Base-by-base conservation (phyloP, 495 filamentous ascomycete genomes). In the Umbilicaria muhlenbergii region DNA sequence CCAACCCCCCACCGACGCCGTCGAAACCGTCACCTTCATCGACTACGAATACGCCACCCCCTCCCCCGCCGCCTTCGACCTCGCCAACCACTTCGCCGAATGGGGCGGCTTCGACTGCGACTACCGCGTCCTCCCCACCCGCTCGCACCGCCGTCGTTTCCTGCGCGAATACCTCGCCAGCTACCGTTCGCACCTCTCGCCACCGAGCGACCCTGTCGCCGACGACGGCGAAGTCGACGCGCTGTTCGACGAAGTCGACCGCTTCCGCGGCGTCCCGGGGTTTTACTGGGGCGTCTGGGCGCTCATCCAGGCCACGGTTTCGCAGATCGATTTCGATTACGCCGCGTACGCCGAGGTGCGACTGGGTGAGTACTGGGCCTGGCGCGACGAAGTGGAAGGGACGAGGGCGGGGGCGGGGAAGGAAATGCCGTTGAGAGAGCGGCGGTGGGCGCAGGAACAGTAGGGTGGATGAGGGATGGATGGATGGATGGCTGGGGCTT, bases 61-160 rank as follows among this genome's bases (percentile, higher is more conserved):
- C 2, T 87, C 87, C 7, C 91, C 92, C 1, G 84, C 88, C 12
- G 86, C 91, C n/a, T 99, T 99, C 60, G 91, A 99, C 58, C 75
- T 99, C 44, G 80, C 91, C n/a, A 99, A 99, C 68, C 91, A 99
- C 68, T 89, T 99, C 57, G 86, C 92, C 35, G 91, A 99, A 67
- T 99, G 91, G 89, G 88, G 80, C 42, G 91, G 91, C 44, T 93
- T 94, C 55, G 84, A 91, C 50, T 99, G 91, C 71, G 87, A 99
- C 58, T 85, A 78, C 61, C 76, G 63, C 49, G 78, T 80, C 55
- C 70, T 95, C 35, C 91, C 91, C 2, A 92, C 88, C 0, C 72
- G 72, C 42, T 65, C 77, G 6, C 76, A 86, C 49, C 80, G 91
- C 17, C 69, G 80, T 34, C 76, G 80, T 45, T 99, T 96, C 65